Evolutionary conservation across 176 grass and related monocot genomes (phyloP).

Genomic region (Paspalum vaginatum): DNA sequence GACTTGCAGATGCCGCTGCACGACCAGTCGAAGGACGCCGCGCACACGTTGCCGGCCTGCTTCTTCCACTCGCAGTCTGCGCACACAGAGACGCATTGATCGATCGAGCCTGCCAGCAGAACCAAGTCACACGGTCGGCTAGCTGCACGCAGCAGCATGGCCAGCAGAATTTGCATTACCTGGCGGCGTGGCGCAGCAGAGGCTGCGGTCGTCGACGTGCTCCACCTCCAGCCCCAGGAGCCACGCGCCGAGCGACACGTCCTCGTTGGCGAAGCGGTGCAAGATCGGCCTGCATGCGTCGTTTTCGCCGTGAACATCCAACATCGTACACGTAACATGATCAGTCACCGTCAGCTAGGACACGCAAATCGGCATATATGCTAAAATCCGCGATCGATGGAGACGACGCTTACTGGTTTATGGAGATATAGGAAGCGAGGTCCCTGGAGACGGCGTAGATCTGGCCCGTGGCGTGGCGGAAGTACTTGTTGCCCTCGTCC

Average conservation of each 20-base stretch:
- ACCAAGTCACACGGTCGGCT: no score
- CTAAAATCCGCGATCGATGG: background rate
- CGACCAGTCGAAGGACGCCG: conserved; percentile 64
- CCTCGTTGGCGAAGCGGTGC: conserved; percentile 86
- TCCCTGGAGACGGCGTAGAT: conserved; percentile 83
- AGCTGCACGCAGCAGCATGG: no score
- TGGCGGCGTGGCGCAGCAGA: conserved; percentile 81
- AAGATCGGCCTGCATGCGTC: conserved; percentile 60
- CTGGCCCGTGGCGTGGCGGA: conserved; percentile 77
- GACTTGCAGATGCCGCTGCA: conserved; percentile 68
- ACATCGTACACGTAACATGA: background rate
- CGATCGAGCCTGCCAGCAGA: background rate
- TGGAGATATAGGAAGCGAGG: conserved; percentile 81
- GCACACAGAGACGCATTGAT: no score
- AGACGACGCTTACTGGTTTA: conserved; percentile 57
- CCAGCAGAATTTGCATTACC: conserved; percentile 34
- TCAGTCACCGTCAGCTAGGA: background rate
- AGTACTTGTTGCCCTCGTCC: conserved; percentile 79
- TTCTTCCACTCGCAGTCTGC: conserved; percentile 69
- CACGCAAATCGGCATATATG: background rate
- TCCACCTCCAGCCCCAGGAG: conserved; percentile 79
- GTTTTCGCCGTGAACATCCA: background rate
- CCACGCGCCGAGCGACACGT: conserved; percentile 84
- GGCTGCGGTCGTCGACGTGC: conserved; percentile 78
- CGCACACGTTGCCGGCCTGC: conserved; percentile 60